phyloP scores from a whole-genome alignment of 2,329 filamentous ascomycete genomes.

The Mycosphaerelloides madeirae region DNA sequence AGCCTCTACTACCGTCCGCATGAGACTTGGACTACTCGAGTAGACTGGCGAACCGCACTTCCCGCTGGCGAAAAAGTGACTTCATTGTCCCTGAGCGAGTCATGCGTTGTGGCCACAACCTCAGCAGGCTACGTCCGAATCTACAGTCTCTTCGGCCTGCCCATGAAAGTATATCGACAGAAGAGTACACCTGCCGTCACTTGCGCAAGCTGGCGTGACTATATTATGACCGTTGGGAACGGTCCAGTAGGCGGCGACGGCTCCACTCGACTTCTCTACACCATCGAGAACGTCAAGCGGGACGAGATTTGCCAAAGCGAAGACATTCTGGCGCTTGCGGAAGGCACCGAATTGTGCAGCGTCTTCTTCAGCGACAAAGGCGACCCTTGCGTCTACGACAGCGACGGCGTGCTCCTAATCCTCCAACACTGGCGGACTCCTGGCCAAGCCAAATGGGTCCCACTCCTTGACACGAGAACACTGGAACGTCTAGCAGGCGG shows the following conservation, averaged over 20 bases:
- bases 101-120: conserved; percentile 85
- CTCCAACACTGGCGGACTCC: conserved; percentile 85
- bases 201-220: conserved; percentile 90
- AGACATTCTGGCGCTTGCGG: conserved; percentile 79
- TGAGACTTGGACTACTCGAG: conserved; percentile 88
- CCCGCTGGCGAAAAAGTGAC: conserved; percentile 80
- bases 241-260: conserved; percentile 78
- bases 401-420: conserved; percentile 79
- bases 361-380: conserved; percentile 91
- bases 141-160: conserved; percentile 88
- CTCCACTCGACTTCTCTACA: conserved; percentile 73
- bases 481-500: conserved; percentile 78
- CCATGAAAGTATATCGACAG: conserved; percentile 81
- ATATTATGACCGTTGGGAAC: conserved; percentile 93
- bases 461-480: conserved; percentile 81
- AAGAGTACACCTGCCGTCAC: conserved; percentile 88
- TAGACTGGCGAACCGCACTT: conserved; percentile 85
- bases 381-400: conserved; percentile 97
- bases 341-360: conserved; percentile 66
- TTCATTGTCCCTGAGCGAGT: conserved; percentile 85
- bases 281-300: conserved; percentile 88
- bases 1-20: conserved; percentile 95
- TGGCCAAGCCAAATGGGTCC: conserved; percentile 84
- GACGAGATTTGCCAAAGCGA: conserved; percentile 94
- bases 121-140: conserved; percentile 83